Conservation (phyloP, 169 alveolate species). For the Eimeria sp. region DNA sequence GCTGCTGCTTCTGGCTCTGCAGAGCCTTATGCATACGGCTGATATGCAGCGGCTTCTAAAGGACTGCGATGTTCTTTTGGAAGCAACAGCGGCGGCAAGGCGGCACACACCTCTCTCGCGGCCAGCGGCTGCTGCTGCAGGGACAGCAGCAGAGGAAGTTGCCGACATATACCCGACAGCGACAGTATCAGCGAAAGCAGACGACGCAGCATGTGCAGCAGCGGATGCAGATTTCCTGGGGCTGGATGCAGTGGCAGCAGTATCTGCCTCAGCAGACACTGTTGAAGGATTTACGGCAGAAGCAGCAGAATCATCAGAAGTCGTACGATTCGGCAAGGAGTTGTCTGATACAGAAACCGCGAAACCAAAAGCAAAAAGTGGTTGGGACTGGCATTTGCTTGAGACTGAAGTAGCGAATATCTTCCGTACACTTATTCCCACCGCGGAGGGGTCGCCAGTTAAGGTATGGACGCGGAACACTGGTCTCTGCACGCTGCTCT, state of each 20-base stretch:
- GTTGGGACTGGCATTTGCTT: slow-evolving; percentile 61
- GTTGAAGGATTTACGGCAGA: not conserved
- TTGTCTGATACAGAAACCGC: not conserved
- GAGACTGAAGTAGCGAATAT: slow-evolving; percentile 48
- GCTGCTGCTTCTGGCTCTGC: slow-evolving; percentile 35
- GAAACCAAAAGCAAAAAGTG: not conserved
- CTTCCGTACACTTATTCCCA: slow-evolving; percentile 35
- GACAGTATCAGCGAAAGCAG: not conserved
- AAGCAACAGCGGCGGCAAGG: slow-evolving; percentile 68
- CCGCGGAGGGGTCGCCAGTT: slow-evolving; percentile 64
- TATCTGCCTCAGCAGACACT: not conserved
- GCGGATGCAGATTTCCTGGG: slow-evolving; percentile 11
- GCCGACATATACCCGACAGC: not conserved
- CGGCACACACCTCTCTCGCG: slow-evolving; percentile 42
- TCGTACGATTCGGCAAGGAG: not conserved
- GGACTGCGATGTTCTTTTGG: slow-evolving; percentile 70
- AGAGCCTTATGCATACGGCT: slow-evolving; percentile 56
- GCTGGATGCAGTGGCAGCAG: not conserved
- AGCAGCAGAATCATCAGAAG: slow-evolving; percentile 33
- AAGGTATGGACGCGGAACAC: not conserved
- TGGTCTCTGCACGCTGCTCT: not conserved
- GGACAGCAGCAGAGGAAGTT: not conserved
- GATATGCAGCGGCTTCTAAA: slow-evolving; percentile 49
- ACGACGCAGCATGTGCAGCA: not conserved
- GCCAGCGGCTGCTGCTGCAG: slow-evolving; percentile 6